Evolutionary conservation across 352 stramenopile genomes (phyloP), one percentile per base, ranked within the genome.

Genomic region (Phytophthora meadii): DNA sequence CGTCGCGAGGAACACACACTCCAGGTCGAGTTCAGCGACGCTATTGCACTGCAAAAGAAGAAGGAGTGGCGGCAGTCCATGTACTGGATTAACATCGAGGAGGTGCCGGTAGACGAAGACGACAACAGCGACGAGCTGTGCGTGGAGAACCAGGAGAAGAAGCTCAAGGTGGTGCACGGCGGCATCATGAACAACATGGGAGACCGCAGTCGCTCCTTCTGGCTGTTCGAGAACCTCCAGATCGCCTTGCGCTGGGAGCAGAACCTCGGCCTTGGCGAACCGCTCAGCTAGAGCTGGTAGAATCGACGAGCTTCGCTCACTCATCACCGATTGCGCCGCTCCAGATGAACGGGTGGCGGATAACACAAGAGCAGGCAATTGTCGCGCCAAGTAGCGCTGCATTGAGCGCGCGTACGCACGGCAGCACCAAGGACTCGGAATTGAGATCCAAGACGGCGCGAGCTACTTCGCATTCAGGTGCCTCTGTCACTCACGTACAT

Each of bases 151-250:
- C 32, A 63, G 55, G 54, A 70, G 24, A 68, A 65, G 47, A 61
- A 62, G 48, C 59, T 76, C 37, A 72, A 67, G 54, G 64, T 84
- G n/a, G 76, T 79, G 19, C 76, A 84, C 45, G 76, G 76, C 53
- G 76, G 76, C 49, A 81, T 81, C 52, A 84, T 84, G 76, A 84
- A 82, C 54, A 82, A 84, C 63, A 84, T 84, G 76, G 76, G 76
- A 47, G 74, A 84, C 50, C 76, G 76, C 34, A 82, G 73, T 40
- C 76, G 73, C 40, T 84, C 76, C 44, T 84, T 84, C 54, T 84
- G 76, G 76, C 58, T 84, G 32, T 84, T 84, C 53, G 73, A 84
- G 54, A 84, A 84, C 46, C 65, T 84, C 41, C 68, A 82, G 47
- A 84, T 84, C 47, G 76, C 76, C 28, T 49, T 84, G 34, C 76